Evolutionary conservation across 1,284 basidiomycete species (phyloP).

Genomic region (Xerocomus nothofagi): DNA sequence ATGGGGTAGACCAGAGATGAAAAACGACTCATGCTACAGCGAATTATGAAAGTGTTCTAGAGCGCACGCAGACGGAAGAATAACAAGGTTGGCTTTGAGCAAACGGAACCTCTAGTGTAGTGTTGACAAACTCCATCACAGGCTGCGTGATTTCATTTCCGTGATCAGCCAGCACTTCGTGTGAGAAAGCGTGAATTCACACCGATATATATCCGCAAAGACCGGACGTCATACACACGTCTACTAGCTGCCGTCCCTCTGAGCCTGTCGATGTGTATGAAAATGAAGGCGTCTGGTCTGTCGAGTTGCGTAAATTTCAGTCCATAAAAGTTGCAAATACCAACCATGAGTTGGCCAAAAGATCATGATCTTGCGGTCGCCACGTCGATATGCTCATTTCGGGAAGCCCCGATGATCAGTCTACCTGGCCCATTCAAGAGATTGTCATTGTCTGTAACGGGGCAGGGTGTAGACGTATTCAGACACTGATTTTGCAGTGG

Average conservation of each 20-base stretch:
- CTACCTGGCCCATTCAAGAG: slow-evolving; percentile 11
- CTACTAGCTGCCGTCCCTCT: no score
- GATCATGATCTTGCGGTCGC: no score
- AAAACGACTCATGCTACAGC: neutral
- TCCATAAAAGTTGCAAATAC: no score
- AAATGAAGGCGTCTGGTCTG: no score
- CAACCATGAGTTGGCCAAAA: no score
- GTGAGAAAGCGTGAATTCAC: no score
- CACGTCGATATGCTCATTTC: no score
- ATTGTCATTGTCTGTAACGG: slow-evolving; percentile 16
- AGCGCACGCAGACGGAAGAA: neutral
- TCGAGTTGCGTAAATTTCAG: no score
- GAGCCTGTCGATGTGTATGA: no score
- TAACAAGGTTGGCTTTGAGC: slow-evolving; percentile 7
- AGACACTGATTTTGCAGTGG: slow-evolving; percentile 5
- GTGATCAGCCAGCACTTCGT: slow-evolving; percentile 3
- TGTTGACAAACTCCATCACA: slow-evolving; percentile 8
- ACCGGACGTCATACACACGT: no score
- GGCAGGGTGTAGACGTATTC: slow-evolving; percentile 10
- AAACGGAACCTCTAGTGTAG: slow-evolving; percentile 6
- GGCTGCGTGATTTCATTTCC: slow-evolving; percentile 12
- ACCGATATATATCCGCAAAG: no score
- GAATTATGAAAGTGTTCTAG: neutral
- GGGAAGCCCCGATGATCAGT: neutral
- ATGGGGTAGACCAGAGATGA: no score